These are phyloP conservation scores for Lojkania enalia DNA, from an alignment of 2,329 filamentous ascomycete genomes.

Conservation along the genomic window DNA sequence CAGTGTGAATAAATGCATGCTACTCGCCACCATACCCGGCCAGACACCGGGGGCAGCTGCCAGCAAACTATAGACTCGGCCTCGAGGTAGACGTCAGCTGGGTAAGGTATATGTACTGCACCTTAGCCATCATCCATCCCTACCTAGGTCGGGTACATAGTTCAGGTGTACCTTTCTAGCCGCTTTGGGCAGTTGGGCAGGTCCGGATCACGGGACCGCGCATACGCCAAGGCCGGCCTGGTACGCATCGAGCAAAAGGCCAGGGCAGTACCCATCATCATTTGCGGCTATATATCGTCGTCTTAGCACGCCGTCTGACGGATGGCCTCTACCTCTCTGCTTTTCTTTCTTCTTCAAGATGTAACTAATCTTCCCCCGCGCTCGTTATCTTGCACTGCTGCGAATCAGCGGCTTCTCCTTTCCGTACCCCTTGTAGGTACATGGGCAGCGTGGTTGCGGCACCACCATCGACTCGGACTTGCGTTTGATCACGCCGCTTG, in stretches of 20 bases:
- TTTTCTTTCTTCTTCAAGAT: slow-evolving; percentile 15
- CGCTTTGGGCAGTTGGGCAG: background rate
- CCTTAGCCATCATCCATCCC: too few species aligned
- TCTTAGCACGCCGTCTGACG: slow-evolving; percentile 28
- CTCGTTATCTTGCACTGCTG: slow-evolving; percentile 13
- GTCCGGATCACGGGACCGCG: background rate
- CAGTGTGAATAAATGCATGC: too few species aligned
- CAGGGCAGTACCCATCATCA: too few species aligned
- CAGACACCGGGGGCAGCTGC: too few species aligned
- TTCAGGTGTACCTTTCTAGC: too few species aligned
- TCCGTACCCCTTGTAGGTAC: slow-evolving; percentile 24
- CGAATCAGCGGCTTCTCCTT: slow-evolving; percentile 12
- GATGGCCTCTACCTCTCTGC: slow-evolving; percentile 15
- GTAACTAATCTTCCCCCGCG: slow-evolving; percentile 13
- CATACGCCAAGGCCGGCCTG: background rate
- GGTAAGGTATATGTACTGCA: too few species aligned
- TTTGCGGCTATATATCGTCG: slow-evolving; percentile 24
- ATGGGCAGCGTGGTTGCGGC: slow-evolving; percentile 24
- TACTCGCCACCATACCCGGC: too few species aligned
- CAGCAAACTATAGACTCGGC: too few species aligned
- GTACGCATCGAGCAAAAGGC: background rate
- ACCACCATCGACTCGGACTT: slow-evolving; percentile 19
- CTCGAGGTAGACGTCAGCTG: too few species aligned
- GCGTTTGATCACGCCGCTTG: slow-evolving; percentile 25
- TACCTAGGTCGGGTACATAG: too few species aligned